A percentile compares a stretch with the other conserved stretches of the same genome.
phyloP scores from a whole-genome alignment of 139 green algal genomes.

The Coelastrella sp. region DNA sequence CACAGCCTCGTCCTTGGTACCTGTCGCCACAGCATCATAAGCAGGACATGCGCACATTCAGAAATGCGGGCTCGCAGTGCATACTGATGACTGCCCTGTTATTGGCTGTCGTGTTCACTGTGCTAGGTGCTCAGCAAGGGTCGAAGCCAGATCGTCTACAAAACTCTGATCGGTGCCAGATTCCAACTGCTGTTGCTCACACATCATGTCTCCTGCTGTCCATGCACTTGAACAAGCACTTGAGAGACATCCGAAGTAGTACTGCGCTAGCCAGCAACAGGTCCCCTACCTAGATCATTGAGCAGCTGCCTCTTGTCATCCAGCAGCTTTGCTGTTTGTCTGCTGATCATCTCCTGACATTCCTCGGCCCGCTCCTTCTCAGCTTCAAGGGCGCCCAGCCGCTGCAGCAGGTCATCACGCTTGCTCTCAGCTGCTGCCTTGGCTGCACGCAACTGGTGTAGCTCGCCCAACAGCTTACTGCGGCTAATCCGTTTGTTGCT shows the following conservation, averaged over 20 bases:
- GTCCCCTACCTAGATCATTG: slow-evolving; percentile 17
- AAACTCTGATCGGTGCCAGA: too few species aligned
- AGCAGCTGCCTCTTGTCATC: slow-evolving; percentile 40
- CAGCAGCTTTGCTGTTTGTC: slow-evolving; percentile 43
- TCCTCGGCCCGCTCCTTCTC: slow-evolving; percentile 47
- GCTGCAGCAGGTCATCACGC: slow-evolving; percentile 11
- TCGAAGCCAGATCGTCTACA: too few species aligned
- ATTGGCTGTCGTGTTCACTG: too few species aligned
- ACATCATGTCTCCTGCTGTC: not conserved
- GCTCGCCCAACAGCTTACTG: slow-evolving; percentile 40
- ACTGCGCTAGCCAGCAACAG: not conserved
- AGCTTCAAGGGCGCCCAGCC: slow-evolving; percentile 35
- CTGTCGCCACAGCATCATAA: not conserved
- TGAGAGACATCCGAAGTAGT: not conserved
- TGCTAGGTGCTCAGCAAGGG: too few species aligned
- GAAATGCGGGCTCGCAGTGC: too few species aligned
- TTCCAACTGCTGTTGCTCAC: too few species aligned
- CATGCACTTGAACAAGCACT: not conserved
- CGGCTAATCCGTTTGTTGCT: slow-evolving; percentile 37
- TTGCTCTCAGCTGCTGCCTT: slow-evolving; percentile 20
- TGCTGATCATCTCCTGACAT: slow-evolving; percentile 47
- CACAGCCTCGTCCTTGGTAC: slow-evolving; percentile 44
- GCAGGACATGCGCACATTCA: not conserved
- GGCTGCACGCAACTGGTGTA: slow-evolving; percentile 10
- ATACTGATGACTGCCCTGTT: too few species aligned